Conservation (phyloP, 2,329 filamentous ascomycete genomes). For the Lasiodiplodia theobromae region DNA sequence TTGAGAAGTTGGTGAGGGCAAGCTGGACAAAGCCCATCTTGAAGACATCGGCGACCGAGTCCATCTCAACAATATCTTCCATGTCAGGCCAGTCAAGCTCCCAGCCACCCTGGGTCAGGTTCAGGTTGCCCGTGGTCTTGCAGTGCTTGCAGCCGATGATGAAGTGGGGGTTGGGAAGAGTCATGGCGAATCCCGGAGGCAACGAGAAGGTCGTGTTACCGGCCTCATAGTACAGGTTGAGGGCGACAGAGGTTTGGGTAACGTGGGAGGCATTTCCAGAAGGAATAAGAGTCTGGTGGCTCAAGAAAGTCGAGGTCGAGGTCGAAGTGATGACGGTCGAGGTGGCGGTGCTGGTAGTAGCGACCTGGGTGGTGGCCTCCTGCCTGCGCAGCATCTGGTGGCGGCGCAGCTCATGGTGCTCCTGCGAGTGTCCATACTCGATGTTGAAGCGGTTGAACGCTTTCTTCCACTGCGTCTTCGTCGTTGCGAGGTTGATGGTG, state of each 20-base stretch:
- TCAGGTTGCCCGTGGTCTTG: constrained; percentile 41
- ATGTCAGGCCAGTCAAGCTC: constrained; percentile 38
- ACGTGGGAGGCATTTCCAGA: constrained; percentile 34
- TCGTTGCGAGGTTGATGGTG: constrained; percentile 38
- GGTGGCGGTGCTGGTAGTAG: neutral
- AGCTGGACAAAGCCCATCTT: constrained; percentile 45
- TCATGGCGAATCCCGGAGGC: constrained; percentile 31
- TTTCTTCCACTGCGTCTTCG: constrained; percentile 39
- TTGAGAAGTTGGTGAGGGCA: constrained; percentile 39
- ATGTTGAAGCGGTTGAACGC: constrained; percentile 42
- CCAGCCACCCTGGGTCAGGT: constrained; percentile 42
- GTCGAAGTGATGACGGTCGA: neutral
- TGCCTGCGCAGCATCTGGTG: constrained; percentile 4
- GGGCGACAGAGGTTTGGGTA: constrained; percentile 31
- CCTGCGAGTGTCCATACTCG: constrained; percentile 42
- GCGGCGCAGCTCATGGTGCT: constrained; percentile 40
- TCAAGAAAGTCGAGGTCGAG: constrained; percentile 26
- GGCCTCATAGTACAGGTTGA: constrained; percentile 37
- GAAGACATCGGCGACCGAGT: constrained; percentile 40
- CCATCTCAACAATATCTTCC: constrained; percentile 37
- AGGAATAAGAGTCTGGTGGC: constrained; percentile 35
- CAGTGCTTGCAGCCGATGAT: constrained; percentile 48
- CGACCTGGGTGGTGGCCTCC: neutral
- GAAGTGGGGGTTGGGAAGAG: constrained; percentile 34
- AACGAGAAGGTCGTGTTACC: constrained; percentile 39